Percentiles rank a stretch among this genome's conserved stretches.
Conservation (phyloP, 163 green algal genomes). For the Chlamydomonas reinhardtii region DNA sequence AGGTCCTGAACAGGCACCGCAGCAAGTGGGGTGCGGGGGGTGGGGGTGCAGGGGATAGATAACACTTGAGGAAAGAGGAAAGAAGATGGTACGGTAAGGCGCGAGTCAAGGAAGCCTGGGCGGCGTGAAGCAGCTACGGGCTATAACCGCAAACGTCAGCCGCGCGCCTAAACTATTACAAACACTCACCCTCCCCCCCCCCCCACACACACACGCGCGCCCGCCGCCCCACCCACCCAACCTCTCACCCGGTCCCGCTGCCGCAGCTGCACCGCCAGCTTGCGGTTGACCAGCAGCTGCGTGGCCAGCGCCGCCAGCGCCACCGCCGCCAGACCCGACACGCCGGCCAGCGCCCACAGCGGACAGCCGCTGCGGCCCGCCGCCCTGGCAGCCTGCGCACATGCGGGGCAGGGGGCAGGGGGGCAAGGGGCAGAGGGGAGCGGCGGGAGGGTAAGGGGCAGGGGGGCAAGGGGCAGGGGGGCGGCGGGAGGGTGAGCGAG, state of each 20-base stretch:
- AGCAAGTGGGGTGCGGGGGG: background rate
- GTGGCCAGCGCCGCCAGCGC: constrained; percentile 28
- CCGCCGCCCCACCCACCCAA: too few species aligned
- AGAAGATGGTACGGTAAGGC: too few species aligned
- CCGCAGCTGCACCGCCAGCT: constrained; percentile 16
- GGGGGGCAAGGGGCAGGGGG: too few species aligned
- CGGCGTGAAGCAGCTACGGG: too few species aligned
- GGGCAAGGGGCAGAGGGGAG: too few species aligned
- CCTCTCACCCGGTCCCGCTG: constrained; percentile 39
- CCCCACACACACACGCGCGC: background rate
- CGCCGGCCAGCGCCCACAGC: constrained; percentile 28
- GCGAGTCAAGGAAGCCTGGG: too few species aligned
- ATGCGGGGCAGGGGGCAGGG: background rate
- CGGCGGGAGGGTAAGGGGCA: too few species aligned
- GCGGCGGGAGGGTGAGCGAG: too few species aligned
- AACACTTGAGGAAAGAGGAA: too few species aligned
- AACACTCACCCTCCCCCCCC: background rate
- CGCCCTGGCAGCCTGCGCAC: constrained; percentile 33
- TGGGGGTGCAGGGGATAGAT: background rate
- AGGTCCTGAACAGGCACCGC: constrained; percentile 32
- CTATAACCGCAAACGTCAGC: too few species aligned
- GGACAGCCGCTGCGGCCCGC: constrained; percentile 18
- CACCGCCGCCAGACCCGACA: constrained; percentile 28
- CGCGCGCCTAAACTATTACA: too few species aligned
- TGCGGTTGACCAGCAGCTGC: constrained; percentile 18